Conservation (phyloP, 768 basidiomycete species). For the Fomitopsis pulvina region DNA sequence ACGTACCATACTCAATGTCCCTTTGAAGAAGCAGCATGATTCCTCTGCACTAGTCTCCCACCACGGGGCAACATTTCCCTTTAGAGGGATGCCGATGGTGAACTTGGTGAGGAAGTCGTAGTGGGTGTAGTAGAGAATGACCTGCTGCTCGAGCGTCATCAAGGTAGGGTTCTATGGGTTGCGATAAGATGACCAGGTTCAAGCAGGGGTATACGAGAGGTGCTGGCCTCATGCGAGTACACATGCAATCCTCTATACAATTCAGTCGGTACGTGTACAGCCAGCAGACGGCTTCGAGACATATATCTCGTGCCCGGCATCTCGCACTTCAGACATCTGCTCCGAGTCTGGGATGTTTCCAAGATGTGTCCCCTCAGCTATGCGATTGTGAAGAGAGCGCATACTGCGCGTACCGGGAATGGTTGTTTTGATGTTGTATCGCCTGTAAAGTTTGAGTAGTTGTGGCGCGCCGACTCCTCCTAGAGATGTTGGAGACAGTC, state of each 20-base stretch:
- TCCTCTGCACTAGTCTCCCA: conserved; percentile 71
- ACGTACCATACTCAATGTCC: conserved; percentile 70
- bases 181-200: not conserved
- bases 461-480: conserved; percentile 69
- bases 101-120: conserved; percentile 59
- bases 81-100: conserved; percentile 51
- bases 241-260: conserved; percentile 52
- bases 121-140: conserved; percentile 61
- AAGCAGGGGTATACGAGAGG: not conserved
- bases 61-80: conserved; percentile 70
- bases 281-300: too few species aligned
- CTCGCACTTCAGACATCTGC: conserved; percentile 61
- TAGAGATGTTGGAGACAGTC: conserved; percentile 65
- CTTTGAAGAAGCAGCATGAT: conserved; percentile 58
- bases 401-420: conserved; percentile 45
- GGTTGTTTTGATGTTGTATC: conserved; percentile 61
- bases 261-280: not conserved
- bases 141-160: conserved; percentile 60
- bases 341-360: conserved; percentile 71
- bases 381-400: not conserved
- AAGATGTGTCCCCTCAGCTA: conserved; percentile 48
- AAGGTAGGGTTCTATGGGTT: conserved; percentile 46
- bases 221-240: conserved; percentile 62
- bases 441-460: conserved; percentile 63
- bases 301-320: conserved; percentile 71